These are phyloP conservation scores for Fusarium austroafricanum DNA, from an alignment of 2,329 filamentous ascomycete genomes.

Conservation along the genomic window DNA sequence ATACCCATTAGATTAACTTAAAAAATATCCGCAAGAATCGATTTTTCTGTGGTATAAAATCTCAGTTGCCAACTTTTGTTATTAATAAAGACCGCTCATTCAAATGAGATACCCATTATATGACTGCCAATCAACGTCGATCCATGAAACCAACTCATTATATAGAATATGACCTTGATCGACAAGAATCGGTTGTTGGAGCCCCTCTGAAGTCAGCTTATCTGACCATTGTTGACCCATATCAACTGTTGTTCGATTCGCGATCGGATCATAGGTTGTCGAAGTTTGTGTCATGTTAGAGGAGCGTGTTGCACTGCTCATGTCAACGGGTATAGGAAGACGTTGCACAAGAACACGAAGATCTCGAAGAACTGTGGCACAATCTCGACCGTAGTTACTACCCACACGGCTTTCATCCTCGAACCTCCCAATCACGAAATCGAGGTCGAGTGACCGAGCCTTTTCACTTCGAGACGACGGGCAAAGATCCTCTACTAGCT, in stretches of 20 bases:
- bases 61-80: background rate
- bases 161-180: conserved; percentile 50
- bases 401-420: conserved; percentile 53
- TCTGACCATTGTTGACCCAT: conserved; percentile 40
- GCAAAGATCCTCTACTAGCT: conserved; percentile 53
- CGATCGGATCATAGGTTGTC: conserved; percentile 34
- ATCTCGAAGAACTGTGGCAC: conserved; percentile 54
- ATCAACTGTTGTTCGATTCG: conserved; percentile 35
- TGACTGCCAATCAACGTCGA: conserved; percentile 52
- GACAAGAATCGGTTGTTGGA: conserved; percentile 45
- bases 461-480: conserved; percentile 42
- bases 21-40: background rate
- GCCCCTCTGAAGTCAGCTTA: conserved; percentile 30
- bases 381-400: conserved; percentile 54
- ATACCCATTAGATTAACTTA: background rate
- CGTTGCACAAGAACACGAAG: conserved; percentile 52
- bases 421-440: conserved; percentile 57
- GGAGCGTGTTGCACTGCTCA: conserved; percentile 3
- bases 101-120: conserved; percentile 46
- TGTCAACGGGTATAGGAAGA: conserved; percentile 45
- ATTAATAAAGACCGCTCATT: background rate
- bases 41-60: background rate
- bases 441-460: conserved; percentile 48
- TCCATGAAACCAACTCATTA: conserved; percentile 53
- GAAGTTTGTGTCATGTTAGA: conserved; percentile 22